Base-by-base conservation (phyloP, 1,139 yeast species). In the Blastobotrys indianensis region DNA sequence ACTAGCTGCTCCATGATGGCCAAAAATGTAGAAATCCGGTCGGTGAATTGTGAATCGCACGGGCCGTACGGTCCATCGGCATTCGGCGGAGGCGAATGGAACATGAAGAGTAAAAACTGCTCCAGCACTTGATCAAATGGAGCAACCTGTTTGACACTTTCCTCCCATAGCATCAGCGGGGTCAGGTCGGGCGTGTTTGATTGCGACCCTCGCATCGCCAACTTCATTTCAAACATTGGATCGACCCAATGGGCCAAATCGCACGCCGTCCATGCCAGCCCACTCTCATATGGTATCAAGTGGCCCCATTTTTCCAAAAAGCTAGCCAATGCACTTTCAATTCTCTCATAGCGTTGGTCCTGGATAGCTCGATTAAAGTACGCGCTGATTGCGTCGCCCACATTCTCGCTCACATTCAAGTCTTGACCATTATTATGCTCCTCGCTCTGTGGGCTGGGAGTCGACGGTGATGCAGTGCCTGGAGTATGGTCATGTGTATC, bases 161-260 rank as follows among this genome's bases (percentile, higher is more conserved):
- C 44, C 13, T 23, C 42, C 47, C 37, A 52, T 13, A 13, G 45
- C 12, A 47, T 49, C 30, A 54, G 35, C 15, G 60, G 57, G 8
- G 51, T 45, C 44, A 55, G 36, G 25, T 53, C 53, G 5, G 58
- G 58, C 2, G 56, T 45, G 45, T 43, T 43, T 12, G 16, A 12
- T 23, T 39, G 41, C 15, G 46, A 36, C 4, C 37, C 33, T 16
- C 15, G 41, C 31, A 30, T 41, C 10, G 15, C 15, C 33, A 31
- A 37, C 37, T 48, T 51, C 46, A 54, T 50, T 37, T 55, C 54
- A 44, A 49, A 55, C 13, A 72, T 57, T 1, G 87, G 85, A 6
- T 95, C 94, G 32, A 83, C 75, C 95, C 95, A 87, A 63, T 87
- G 95, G 1, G 95, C 94, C 44, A 90, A 68, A 8, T 88, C 88